These are phyloP conservation scores for Pestalotiopsis sp. DNA, from an alignment of 2,329 filamentous ascomycete genomes.

Conservation along the genomic window DNA sequence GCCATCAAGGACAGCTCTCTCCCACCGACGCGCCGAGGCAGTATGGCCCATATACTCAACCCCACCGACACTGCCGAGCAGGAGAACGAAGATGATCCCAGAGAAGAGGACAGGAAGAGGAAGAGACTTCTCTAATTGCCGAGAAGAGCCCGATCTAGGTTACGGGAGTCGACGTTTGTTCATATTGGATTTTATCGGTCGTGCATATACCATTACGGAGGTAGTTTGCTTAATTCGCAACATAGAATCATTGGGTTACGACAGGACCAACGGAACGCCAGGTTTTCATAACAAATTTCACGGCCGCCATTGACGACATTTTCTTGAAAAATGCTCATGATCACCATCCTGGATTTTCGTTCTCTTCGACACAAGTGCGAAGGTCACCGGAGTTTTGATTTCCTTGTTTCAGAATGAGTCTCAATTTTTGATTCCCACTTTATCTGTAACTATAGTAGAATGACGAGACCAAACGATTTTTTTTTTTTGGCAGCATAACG, in stretches of 20 bases:
- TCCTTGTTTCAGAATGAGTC: neutral
- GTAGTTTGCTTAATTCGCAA: neutral
- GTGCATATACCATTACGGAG: slow-evolving; percentile 2
- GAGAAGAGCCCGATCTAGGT: neutral
- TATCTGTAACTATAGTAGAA: neutral
- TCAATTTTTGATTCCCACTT: neutral
- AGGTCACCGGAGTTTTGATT: neutral
- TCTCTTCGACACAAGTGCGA: neutral
- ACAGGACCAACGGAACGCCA: neutral
- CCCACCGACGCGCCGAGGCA: slow-evolving; percentile 57
- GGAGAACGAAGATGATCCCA: slow-evolving; percentile 54
- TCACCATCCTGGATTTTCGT: neutral
- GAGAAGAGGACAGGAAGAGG: slow-evolving; percentile 60
- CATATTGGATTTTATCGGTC: neutral
- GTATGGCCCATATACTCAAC: slow-evolving; percentile 65
- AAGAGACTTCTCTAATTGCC: slow-evolving; percentile 53
- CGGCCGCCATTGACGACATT: slow-evolving; percentile 1
- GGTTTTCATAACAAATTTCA: neutral
- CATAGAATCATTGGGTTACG: neutral
- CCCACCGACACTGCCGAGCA: slow-evolving; percentile 57
- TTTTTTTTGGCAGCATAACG: no score
- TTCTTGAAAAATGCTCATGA: neutral
- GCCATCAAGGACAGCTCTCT: slow-evolving; percentile 55
- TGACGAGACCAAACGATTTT: neutral
- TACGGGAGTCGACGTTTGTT: neutral